These are phyloP conservation scores for Yarrowia deformans DNA, from an alignment of 805 yeast species.

Conservation along the genomic window DNA sequence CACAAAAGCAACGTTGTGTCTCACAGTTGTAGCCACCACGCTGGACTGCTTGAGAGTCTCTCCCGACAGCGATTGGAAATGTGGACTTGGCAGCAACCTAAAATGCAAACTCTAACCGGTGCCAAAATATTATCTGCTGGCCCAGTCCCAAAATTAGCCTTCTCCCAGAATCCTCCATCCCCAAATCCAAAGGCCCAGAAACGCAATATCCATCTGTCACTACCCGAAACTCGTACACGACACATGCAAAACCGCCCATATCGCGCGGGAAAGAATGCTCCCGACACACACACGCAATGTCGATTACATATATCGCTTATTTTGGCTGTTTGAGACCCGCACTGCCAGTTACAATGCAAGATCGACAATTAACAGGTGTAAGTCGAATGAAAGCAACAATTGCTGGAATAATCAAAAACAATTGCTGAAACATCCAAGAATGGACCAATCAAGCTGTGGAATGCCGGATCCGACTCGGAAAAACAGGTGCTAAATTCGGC, in stretches of 20 bases:
- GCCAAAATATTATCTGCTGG: conserved; percentile 15
- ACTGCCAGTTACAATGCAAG: too few species aligned
- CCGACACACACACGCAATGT: not conserved
- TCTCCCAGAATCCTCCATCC: too few species aligned
- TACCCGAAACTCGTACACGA: not conserved
- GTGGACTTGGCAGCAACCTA: not conserved
- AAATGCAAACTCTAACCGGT: not conserved
- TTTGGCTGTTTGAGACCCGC: too few species aligned
- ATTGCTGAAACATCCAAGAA: too few species aligned
- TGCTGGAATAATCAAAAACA: too few species aligned
- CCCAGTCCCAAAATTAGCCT: not conserved
- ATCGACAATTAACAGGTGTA: too few species aligned
- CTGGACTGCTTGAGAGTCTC: not conserved
- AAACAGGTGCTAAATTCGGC: too few species aligned
- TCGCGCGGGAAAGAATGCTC: not conserved
- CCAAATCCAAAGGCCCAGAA: not conserved
- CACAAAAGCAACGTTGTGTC: not conserved
- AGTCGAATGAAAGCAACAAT: too few species aligned
- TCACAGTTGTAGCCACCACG: not conserved
- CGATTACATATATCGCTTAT: too few species aligned
- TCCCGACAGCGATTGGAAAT: conserved; percentile 6
- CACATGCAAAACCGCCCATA: not conserved
- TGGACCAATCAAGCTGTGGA: too few species aligned
- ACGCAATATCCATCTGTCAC: too few species aligned
- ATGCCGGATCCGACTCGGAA: too few species aligned